Evolutionary conservation across 2,329 filamentous ascomycete genomes (phyloP), one percentile per base, ranked within the genome.

Genomic region (Ascochyta fabae): DNA sequence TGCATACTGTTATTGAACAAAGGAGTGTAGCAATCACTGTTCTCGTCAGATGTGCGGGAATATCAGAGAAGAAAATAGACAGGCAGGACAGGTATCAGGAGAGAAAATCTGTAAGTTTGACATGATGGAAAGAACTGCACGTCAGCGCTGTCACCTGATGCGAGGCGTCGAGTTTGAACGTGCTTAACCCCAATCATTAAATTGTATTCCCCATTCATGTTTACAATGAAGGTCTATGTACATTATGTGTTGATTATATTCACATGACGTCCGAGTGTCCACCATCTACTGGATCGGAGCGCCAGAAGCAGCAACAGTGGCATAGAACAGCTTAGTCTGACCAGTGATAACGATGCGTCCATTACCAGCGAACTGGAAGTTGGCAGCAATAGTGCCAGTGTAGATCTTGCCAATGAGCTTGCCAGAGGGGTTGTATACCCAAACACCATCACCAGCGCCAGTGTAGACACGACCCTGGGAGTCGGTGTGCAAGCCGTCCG

Each of bases 391-490:
- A n/a, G 53, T 59, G 23, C 60, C 64, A 4, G 65, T 66, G 24
- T 65, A 66, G 47, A 67, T 65, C 45, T 67, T 67, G 26, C 81
- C 81, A 29, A 83, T 73, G 0, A 81, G 70, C 22, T 70, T 71
- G 4, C 81, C 81, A 3, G 72, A 77, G 1, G 75, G 56, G 41
- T 72, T 80, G 76, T 78, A 84, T 2, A 84, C 74, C 56, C 82
- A 79, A n/a, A 84, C 69, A 10, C 81, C 81, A 52, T 81, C 81
- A 3, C 74, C 77, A 52, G 79, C 81, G 0, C 78, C 80, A 35
- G 77, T 73, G 59, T 80, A 87, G 3, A 88, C 78, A 47, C 86
- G 84, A 1, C 85, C 85, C 12, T 80, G 72, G 10, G 63, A 65
- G 31, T 67, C 67, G 23, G 59, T 60, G 48, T 66, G 60, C 4